Percentiles rank a stretch among this genome's conserved stretches.
Conservation (phyloP, 2,329 filamentous ascomycete species). For the Pseudomassariella vexata region DNA sequence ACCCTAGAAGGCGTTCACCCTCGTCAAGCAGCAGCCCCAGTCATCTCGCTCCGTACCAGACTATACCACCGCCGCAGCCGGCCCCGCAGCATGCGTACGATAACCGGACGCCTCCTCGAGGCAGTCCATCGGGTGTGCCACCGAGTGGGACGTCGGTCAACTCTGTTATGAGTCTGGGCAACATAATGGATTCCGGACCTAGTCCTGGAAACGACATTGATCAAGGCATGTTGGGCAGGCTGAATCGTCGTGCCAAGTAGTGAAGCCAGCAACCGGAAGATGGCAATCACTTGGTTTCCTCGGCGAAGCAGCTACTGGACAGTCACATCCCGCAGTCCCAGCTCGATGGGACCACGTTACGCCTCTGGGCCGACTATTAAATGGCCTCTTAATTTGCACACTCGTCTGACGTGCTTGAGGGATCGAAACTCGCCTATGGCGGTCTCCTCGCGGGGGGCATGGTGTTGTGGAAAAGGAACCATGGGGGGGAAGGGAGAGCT, state of each 20-base stretch:
- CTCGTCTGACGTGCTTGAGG: too few relatives aligned
- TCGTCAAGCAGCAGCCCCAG: slow-evolving; percentile 46
- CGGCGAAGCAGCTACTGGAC: slow-evolving; percentile 2
- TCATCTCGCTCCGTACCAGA: slow-evolving; percentile 32
- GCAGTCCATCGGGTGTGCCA: slow-evolving; percentile 30
- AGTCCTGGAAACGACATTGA: slow-evolving; percentile 45
- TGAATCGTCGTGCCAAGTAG: slow-evolving; percentile 33
- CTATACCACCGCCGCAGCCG: slow-evolving; percentile 20
- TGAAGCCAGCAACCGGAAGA: too few relatives aligned
- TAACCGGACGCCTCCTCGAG: slow-evolving; percentile 30
- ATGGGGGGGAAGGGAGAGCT: too few relatives aligned
- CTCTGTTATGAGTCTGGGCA: slow-evolving; percentile 49
- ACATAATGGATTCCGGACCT: slow-evolving; percentile 37
- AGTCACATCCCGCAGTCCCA: too few relatives aligned
- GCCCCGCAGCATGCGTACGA: slow-evolving; percentile 24
- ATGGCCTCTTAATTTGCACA: too few relatives aligned
- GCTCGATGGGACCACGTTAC: too few relatives aligned
- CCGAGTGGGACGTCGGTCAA: slow-evolving; percentile 29
- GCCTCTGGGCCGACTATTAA: too few relatives aligned
- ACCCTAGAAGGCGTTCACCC: slow-evolving; percentile 44
- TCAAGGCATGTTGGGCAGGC: slow-evolving; percentile 46
- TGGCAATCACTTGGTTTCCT: too few relatives aligned
- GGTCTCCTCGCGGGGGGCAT: too few relatives aligned
- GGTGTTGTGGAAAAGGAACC: too few relatives aligned
- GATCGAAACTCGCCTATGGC: too few relatives aligned